Conservation (phyloP, 2,329 filamentous ascomycete genomes). For the Botrytis fabae region DNA sequence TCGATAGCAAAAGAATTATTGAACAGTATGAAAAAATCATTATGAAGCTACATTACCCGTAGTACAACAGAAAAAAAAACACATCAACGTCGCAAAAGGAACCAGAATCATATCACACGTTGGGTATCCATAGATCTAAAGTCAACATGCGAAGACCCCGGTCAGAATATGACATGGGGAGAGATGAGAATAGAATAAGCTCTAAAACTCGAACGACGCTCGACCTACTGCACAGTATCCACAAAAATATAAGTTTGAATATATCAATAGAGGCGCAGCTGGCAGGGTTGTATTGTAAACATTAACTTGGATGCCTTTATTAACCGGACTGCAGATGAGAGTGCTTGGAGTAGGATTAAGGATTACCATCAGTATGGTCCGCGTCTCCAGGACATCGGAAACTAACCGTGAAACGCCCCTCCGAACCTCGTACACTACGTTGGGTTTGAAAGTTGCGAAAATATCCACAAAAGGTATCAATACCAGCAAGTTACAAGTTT, state of each 20-base stretch:
- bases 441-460: not conserved
- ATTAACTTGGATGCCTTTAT: not conserved
- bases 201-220: not conserved
- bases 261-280: conserved; percentile 1
- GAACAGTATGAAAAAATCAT: conserved; percentile 17
- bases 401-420: conserved; percentile 6
- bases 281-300: not conserved
- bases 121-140: conserved; percentile 4
- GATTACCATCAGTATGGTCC: conserved; percentile 15
- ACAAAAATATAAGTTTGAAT: not conserved
- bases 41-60: conserved; percentile 4
- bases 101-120: not conserved
- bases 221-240: not conserved
- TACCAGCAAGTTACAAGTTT: not conserved
- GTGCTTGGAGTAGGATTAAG: not conserved
- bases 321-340: not conserved
- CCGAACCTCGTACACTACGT: not conserved
- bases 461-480: not conserved
- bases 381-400: conserved; percentile 10
- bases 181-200: conserved; percentile 17
- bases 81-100: conserved; percentile 10
- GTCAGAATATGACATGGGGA: conserved; percentile 9
- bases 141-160: conserved; percentile 1
- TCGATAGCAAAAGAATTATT: conserved; percentile 6
- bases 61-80: not conserved